phyloP scores from a whole-genome alignment of 2,329 filamentous ascomycete genomes.

The Gyromitra esculenta region DNA sequence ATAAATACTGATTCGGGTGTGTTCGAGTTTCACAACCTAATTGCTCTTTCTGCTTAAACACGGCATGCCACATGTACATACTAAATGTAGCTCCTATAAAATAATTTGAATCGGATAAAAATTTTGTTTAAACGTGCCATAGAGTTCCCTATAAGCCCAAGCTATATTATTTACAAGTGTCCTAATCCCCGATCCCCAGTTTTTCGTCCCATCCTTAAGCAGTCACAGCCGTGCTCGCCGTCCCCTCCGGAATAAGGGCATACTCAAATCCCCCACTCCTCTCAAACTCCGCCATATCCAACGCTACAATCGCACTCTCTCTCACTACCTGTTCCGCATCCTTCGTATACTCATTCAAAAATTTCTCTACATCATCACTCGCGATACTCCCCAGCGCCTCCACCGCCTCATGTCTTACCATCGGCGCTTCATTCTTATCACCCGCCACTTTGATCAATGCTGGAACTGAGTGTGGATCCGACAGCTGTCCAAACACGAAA shows the following conservation, averaged over 20 bases:
- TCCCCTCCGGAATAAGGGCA: slow-evolving; percentile 76
- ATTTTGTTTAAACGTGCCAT: not conserved
- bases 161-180: not conserved
- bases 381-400: slow-evolving; percentile 94
- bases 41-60: not conserved
- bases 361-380: slow-evolving; percentile 90
- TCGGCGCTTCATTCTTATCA: slow-evolving; percentile 83
- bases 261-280: slow-evolving; percentile 89
- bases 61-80: not conserved
- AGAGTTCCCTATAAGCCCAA: not conserved
- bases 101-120: not conserved
- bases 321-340: slow-evolving; percentile 93
- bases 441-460: slow-evolving; percentile 81
- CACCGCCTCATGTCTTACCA: slow-evolving; percentile 97
- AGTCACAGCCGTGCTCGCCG: not conserved
- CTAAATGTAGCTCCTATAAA: not conserved
- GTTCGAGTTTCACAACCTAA: not conserved
- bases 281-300: slow-evolving; percentile 98
- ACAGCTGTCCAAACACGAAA: slow-evolving; percentile 96
- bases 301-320: slow-evolving; percentile 91
- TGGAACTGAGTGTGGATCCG: slow-evolving; percentile 95
- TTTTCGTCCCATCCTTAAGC: not conserved
- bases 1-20: not conserved
- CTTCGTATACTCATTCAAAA: slow-evolving; percentile 79
- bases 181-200: not conserved